These are phyloP conservation scores for Candida silvatica DNA, from an alignment of 805 yeast species.

Conservation along the genomic window DNA sequence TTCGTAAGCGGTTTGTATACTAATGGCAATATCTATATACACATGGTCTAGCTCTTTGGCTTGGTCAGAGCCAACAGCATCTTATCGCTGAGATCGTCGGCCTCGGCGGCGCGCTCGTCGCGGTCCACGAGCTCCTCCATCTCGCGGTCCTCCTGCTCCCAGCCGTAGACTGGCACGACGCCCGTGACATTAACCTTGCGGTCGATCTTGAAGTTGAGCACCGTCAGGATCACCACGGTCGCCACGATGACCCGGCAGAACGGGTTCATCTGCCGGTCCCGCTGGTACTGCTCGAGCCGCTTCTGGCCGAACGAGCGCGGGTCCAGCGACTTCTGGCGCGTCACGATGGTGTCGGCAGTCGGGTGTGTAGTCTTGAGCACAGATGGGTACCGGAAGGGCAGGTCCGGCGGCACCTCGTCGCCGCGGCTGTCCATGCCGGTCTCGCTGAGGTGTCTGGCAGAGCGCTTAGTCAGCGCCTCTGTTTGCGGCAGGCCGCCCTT, in stretches of 20 bases:
- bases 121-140: conserved; percentile 6
- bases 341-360: conserved; percentile 19
- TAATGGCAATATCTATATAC: not conserved
- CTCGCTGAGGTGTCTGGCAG: conserved; percentile 3
- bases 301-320: conserved; percentile 29
- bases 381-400: conserved; percentile 45
- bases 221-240: conserved; percentile 34
- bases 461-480: not conserved
- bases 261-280: conserved; percentile 49
- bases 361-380: conserved; percentile 22
- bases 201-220: conserved; percentile 50
- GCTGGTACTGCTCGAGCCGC: conserved; percentile 33
- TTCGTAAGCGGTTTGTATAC: not conserved
- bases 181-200: conserved; percentile 25
- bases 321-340: conserved; percentile 29
- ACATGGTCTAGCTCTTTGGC: not conserved
- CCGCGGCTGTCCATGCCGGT: conserved; percentile 7
- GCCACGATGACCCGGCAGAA: conserved; percentile 46
- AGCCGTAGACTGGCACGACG: conserved; percentile 23
- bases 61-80: not conserved
- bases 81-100: conserved; percentile 8
- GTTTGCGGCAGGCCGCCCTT: not conserved
- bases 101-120: conserved; percentile 6
- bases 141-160: conserved; percentile 14
- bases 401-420: conserved; percentile 40